A percentile compares a stretch with the other conserved stretches of the same genome.
phyloP scores from a whole-genome alignment of 1,284 basidiomycete genomes.

The Marasmius fiardii region DNA sequence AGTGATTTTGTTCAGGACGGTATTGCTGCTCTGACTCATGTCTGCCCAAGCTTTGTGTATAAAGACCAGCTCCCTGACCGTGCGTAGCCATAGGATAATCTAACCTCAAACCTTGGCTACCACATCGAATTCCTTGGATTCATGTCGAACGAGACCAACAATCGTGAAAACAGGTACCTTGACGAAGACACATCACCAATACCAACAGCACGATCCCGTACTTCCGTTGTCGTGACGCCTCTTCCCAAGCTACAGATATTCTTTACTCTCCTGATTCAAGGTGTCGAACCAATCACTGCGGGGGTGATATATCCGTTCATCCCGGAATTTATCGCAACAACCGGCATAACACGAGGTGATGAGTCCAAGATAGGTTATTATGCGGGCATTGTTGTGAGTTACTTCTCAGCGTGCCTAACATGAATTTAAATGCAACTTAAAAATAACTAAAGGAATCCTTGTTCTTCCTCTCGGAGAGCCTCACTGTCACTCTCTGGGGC shows the following conservation, averaged over 20 bases:
- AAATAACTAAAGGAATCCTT: constrained; percentile 27
- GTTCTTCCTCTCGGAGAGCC: constrained; percentile 33
- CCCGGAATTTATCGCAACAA: constrained; percentile 42
- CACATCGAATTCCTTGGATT: no score
- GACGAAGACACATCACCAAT: no score
- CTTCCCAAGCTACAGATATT: constrained; percentile 39
- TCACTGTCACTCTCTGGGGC: constrained; percentile 36
- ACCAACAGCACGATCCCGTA: background rate
- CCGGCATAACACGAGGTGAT: constrained; percentile 41
- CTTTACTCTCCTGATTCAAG: constrained; percentile 37
- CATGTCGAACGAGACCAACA: no score
- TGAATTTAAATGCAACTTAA: no score
- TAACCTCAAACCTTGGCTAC: no score
- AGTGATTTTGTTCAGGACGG: no score
- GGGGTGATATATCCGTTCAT: constrained; percentile 56
- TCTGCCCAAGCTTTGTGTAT: no score
- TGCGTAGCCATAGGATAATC: no score
- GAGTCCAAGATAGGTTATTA: constrained; percentile 49
- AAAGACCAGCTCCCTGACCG: no score
- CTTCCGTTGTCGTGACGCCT: constrained; percentile 25
- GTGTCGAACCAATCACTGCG: constrained; percentile 45
- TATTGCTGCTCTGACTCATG: no score
- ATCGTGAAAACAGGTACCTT: no score
- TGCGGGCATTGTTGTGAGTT: constrained; percentile 40
- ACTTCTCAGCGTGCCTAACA: no score